phyloP scores from a whole-genome alignment of 2,329 filamentous ascomycete genomes.

The Pleurostoma richardsiae region DNA sequence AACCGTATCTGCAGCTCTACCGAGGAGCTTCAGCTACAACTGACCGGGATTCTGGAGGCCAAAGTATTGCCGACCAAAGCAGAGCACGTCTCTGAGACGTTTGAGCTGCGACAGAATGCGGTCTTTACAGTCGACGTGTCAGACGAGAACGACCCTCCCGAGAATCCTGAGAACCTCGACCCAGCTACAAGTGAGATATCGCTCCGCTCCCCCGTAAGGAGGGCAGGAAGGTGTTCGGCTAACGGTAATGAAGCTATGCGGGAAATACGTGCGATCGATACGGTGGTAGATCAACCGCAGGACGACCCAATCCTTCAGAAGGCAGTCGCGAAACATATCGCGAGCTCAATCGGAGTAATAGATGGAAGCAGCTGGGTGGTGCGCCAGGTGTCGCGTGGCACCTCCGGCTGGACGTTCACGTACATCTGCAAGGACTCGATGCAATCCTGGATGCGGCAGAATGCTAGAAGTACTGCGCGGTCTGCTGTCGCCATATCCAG shows the following conservation, averaged over 20 bases:
- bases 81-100: constrained; percentile 40
- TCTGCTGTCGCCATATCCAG: constrained; percentile 43
- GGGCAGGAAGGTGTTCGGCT: neutral
- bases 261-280: constrained; percentile 37
- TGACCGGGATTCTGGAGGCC: constrained; percentile 32
- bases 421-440: constrained; percentile 50
- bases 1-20: constrained; percentile 28
- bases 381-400: constrained; percentile 34
- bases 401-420: constrained; percentile 48
- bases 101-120: constrained; percentile 39
- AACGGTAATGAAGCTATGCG: constrained; percentile 22
- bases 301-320: constrained; percentile 44
- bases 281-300: constrained; percentile 41
- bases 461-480: constrained; percentile 33
- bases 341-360: constrained; percentile 31
- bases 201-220: constrained; percentile 15
- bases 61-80: constrained; percentile 43
- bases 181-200: constrained; percentile 20
- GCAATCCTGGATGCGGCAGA: constrained; percentile 43
- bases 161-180: constrained; percentile 17
- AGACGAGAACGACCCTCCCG: constrained; percentile 26
- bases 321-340: constrained; percentile 43
- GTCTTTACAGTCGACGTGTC: constrained; percentile 33
- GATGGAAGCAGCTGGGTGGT: constrained; percentile 46
- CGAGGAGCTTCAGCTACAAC: constrained; percentile 40